These are phyloP conservation scores for Auricularia sp. DNA, from an alignment of 768 basidiomycete genomes.

Conservation along the genomic window DNA sequence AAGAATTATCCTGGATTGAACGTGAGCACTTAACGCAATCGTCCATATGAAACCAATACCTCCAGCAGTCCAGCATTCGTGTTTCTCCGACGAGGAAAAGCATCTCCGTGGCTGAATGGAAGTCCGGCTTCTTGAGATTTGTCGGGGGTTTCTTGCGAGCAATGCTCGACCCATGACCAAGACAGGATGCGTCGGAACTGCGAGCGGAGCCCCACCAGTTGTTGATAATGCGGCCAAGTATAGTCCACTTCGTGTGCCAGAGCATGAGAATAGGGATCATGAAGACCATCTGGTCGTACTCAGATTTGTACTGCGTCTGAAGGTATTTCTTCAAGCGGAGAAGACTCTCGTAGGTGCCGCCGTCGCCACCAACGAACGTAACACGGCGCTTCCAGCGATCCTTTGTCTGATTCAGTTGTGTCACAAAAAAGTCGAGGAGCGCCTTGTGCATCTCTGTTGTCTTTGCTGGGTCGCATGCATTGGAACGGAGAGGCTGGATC, in stretches of 20 bases:
- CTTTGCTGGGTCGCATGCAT: constrained; percentile 9
- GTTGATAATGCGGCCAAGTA: too few relatives aligned
- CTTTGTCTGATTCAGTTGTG: background rate
- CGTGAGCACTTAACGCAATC: background rate
- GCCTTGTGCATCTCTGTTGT: constrained; percentile 15
- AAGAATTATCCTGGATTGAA: too few relatives aligned
- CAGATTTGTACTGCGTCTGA: too few relatives aligned
- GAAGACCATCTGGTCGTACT: too few relatives aligned
- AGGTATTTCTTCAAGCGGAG: too few relatives aligned
- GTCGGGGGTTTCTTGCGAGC: constrained; percentile 5
- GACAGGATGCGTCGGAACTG: constrained; percentile 11
- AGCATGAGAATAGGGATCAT: too few relatives aligned
- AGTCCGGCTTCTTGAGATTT: constrained; percentile 14
- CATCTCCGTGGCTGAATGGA: constrained; percentile 8
- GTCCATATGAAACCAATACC: constrained; percentile 9
- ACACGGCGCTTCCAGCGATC: background rate
- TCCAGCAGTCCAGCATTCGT: constrained; percentile 15
- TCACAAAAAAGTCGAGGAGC: constrained; percentile 17
- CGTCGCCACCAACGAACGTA: constrained; percentile 7
- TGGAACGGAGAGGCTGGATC: constrained; percentile 23
- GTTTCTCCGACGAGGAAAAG: constrained; percentile 7
- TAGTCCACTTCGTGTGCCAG: too few relatives aligned
- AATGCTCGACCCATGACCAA: constrained; percentile 10
- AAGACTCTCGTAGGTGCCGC: constrained; percentile 7
- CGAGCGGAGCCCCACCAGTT: too few relatives aligned